Evolutionary conservation across 768 basidiomycete genomes (phyloP).

Genomic region (Suillus occidentalis): DNA sequence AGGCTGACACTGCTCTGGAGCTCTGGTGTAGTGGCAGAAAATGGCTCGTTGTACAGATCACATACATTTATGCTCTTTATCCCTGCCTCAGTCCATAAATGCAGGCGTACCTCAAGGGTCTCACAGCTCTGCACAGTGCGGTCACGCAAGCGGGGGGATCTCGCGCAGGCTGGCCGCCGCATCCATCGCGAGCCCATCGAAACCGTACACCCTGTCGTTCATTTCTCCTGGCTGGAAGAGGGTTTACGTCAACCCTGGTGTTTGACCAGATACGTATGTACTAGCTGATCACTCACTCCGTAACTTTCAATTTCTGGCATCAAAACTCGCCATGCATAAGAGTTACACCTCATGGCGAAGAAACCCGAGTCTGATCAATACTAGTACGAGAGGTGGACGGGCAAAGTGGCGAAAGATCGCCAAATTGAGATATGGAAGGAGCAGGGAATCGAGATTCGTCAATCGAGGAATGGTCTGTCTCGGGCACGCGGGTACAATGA

Average conservation of each 20-base stretch:
- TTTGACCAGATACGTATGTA: no score
- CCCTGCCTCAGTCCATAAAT: conserved; percentile 74
- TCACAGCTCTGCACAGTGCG: conserved; percentile 29
- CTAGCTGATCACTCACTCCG: no score
- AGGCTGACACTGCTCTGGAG: conserved; percentile 82
- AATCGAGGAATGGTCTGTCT: conserved; percentile 27
- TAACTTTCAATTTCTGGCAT: conserved; percentile 85
- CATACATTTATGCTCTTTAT: conserved; percentile 69
- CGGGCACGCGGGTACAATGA: conserved; percentile 63
- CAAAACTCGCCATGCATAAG: conserved; percentile 76
- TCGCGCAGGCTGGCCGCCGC: conserved; percentile 50
- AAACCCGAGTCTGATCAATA: conserved; percentile 68
- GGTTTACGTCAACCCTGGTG: conserved; percentile 82
- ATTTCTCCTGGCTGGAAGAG: conserved; percentile 83
- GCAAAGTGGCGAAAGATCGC: conserved; percentile 70
- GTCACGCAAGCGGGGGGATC: no score
- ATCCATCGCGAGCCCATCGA: conserved; percentile 71
- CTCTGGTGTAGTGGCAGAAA: conserved; percentile 52
- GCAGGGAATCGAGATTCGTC: conserved; percentile 44
- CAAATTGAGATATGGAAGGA: no score
- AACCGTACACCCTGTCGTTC: conserved; percentile 75
- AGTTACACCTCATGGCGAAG: conserved; percentile 76
- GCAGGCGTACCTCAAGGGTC: conserved; percentile 74
- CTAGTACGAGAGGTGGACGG: conserved; percentile 46
- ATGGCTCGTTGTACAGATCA: background rate